Conservation (phyloP, 805 yeast genomes). For the Debaryomyces maramus region DNA sequence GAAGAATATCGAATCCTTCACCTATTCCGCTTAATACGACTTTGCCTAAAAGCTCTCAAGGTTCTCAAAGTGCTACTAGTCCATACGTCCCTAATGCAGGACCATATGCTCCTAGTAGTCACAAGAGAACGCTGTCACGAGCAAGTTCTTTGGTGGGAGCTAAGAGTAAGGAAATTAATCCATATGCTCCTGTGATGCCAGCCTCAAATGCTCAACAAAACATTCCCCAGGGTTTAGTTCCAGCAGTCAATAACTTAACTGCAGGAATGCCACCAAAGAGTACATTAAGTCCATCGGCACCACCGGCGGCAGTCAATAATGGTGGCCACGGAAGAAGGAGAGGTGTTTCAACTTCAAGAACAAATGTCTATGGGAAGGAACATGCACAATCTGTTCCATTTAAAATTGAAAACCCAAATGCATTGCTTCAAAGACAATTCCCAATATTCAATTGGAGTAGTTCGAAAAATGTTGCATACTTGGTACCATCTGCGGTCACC, state of each 20-base stretch:
- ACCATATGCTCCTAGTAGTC: slow-evolving; percentile 41
- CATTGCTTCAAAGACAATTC: slow-evolving; percentile 60
- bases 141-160: slow-evolving; percentile 42
- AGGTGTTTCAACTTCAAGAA: slow-evolving; percentile 21
- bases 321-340: slow-evolving; percentile 21
- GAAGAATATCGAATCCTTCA: slow-evolving; percentile 8
- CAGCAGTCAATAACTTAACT: background rate
- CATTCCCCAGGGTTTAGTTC: background rate
- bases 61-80: slow-evolving; percentile 26
- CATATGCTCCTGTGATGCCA: slow-evolving; percentile 37
- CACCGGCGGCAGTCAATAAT: background rate
- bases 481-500: slow-evolving; percentile 28
- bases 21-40: slow-evolving; percentile 23
- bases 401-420: slow-evolving; percentile 50
- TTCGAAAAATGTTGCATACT: slow-evolving; percentile 26
- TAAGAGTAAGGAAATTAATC: slow-evolving; percentile 40
- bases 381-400: slow-evolving; percentile 19
- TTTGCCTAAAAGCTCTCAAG: slow-evolving; percentile 19
- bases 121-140: slow-evolving; percentile 37
- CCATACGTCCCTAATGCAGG: slow-evolving; percentile 47
- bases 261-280: slow-evolving; percentile 3
- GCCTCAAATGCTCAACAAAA: slow-evolving; percentile 5
- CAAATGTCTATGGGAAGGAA: slow-evolving; percentile 14
- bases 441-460: slow-evolving; percentile 70
- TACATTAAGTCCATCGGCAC: background rate